These are phyloP conservation scores for Dillenia suffruticosa DNA, from an alignment of 164 flowering plant genomes.

Conservation along the genomic window DNA sequence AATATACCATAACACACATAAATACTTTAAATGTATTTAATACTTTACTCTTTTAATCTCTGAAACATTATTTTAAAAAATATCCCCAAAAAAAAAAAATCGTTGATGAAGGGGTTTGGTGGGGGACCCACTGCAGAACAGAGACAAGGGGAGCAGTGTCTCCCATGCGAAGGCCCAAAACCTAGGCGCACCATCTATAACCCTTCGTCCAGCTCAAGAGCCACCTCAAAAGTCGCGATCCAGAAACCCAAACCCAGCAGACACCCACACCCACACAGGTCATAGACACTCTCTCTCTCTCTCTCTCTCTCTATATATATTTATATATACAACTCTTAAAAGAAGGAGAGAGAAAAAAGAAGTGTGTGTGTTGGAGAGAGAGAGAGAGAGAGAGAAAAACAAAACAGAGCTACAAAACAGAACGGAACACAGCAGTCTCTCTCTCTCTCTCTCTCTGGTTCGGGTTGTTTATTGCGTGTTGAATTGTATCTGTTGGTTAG, in stretches of 20 bases:
- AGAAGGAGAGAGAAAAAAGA: background rate
- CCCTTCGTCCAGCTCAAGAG: constrained; percentile 33
- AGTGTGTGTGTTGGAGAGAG: background rate
- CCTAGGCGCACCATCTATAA: background rate
- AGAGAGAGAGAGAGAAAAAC: background rate
- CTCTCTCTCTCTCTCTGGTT: background rate
- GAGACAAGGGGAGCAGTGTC: background rate
- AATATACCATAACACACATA: no score
- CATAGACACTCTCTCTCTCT: no score
- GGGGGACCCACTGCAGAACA: background rate
- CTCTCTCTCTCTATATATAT: no score
- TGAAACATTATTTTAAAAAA: no score
- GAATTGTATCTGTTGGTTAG: background rate
- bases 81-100: no score
- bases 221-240: constrained; percentile 7
- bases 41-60: no score
- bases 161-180: background rate
- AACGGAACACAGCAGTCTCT: background rate
- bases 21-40: no score
- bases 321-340: no score
- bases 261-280: constrained; percentile 7
- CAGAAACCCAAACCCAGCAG: no score
- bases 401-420: background rate
- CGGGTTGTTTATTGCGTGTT: background rate
- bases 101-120: background rate